A percentile compares a stretch with the other conserved stretches of the same genome.
phyloP scores from a whole-genome alignment of 2,329 filamentous ascomycete species.

The Albifimbria verrucaria region DNA sequence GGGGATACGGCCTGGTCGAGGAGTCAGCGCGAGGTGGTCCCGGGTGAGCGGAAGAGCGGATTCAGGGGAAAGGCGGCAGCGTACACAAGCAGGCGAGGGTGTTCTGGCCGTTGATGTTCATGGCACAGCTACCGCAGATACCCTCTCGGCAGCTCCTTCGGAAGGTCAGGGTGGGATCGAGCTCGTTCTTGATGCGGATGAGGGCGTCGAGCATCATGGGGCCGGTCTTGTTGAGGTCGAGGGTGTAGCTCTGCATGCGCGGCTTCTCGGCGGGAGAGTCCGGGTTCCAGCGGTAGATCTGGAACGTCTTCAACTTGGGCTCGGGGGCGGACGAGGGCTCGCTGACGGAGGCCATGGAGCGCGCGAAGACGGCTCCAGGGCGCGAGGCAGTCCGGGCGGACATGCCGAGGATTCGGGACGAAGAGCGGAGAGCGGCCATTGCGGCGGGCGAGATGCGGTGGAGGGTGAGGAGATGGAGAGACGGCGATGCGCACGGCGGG shows the following conservation, averaged over 20 bases:
- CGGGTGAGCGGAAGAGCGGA: not conserved
- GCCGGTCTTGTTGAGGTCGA: conserved; percentile 98
- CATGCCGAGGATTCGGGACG: conserved; percentile 50
- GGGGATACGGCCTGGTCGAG: conserved; percentile 77
- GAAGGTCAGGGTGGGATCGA: conserved; percentile 95
- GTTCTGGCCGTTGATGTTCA: conserved; percentile 99
- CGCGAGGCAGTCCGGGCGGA: conserved; percentile 35
- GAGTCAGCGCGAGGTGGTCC: conserved; percentile 23
- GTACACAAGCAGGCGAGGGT: conserved; percentile 95
- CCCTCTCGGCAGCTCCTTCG: conserved; percentile 94
- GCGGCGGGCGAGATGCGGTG: conserved; percentile 19
- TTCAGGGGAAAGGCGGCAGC: not conserved
- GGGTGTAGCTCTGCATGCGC: conserved; percentile 87
- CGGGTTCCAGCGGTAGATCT: conserved; percentile 98
- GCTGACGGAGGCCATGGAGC: conserved; percentile 54
- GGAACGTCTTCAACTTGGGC: conserved; percentile 84
- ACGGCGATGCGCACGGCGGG: conserved; percentile 21
- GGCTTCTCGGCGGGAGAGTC: conserved; percentile 91
- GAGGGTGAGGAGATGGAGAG: conserved; percentile 10
- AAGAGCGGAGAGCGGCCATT: conserved; percentile 62
- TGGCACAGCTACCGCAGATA: conserved; percentile 97
- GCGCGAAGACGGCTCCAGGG: conserved; percentile 40
- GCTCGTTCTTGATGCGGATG: conserved; percentile 98
- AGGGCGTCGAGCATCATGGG: conserved; percentile 97
- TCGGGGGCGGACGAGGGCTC: conserved; percentile 61